Base-by-base conservation (phyloP, 768 basidiomycete genomes). In the Erythrobasidium yunnanense region DNA sequence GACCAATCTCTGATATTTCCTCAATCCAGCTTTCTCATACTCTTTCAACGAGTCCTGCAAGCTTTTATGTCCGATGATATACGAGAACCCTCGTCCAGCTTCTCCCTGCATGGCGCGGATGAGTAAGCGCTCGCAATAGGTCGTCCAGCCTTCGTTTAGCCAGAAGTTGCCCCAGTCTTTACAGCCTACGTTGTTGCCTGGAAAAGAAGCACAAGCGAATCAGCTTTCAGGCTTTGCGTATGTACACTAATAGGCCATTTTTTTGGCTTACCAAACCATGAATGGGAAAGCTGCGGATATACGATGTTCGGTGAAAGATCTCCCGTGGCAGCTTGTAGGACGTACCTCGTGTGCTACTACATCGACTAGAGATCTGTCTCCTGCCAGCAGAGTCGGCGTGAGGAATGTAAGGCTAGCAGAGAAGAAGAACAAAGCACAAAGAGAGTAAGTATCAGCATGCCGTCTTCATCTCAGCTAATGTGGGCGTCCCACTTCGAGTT, bases 281-380 rank as follows among this genome's bases (percentile, higher is more conserved):
- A 87, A 73, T 96, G 87, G 0, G 85, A 84, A 29, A 86, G 77
- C 74, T n/a, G n/a, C n/a, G n/a, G n/a, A n/a, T n/a, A n/a, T n/a
- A n/a, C n/a, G n/a, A n/a, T n/a, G n/a, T n/a, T n/a, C n/a, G n/a
- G n/a, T n/a, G n/a, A n/a, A n/a, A n/a, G n/a, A n/a, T n/a, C n/a
- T n/a, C n/a, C n/a, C n/a, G n/a, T n/a, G n/a, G n/a, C n/a, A n/a
- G n/a, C n/a, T n/a, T n/a, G n/a, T n/a, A n/a, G n/a, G n/a, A n/a
- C n/a, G n/a, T n/a, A n/a, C n/a, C n/a, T 90, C 90, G 77, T 93
- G 87, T 0, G 90, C 87, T 13, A 90, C 85, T 13, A 93, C 88
- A 73, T 92, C 88, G 6, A 90, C 89, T 8, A 90, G 79, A 3
- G 84, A 82, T 35, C 87, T 83, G 74, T 97, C 93, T 0, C 90